Evolutionary conservation across 441 rosid genomes (phyloP), one percentile per base, ranked within the genome.

Genomic region (Biscutella auriculata): DNA sequence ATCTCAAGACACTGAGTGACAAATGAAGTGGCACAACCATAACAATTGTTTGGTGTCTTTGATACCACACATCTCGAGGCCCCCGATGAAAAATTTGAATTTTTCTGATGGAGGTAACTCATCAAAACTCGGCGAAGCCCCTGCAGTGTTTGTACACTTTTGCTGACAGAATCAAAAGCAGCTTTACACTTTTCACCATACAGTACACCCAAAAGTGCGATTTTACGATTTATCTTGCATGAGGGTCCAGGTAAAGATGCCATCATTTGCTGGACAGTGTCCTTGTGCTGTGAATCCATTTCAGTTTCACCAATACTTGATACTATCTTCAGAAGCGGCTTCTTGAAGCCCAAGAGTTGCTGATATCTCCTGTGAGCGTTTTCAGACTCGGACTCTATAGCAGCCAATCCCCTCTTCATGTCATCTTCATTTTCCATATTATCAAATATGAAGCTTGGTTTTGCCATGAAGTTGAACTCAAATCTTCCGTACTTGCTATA

Each of bases 101-200:
- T 95, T 66, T 88, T 93, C 77, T 80, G 97, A 81, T 93, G 97
- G 83, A 95, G 82, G 78, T 93, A 95, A 68, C 75, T 83, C 99
- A 93, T 93, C 68, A 95, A 62, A 77, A 93, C 98, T 58, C 89
- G 77, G 55, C 99, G 99, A 72, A 95, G 88, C 53, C 99, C 99
- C 77, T 95, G 99, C 54, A 95, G 83, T 8, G 97, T 95, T 82
- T 95, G 99, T 47, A 95, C 99, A 77, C 98, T 95, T 80, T 95
- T 95, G 84, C 96, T 92, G 60, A 95, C 99, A 69, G 99, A 95
- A 77, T 92, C 99, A 81, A 95, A 95, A 70, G 99, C 98, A 72
- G 98, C 98, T 78, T 95, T 95, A 83, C 98, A 95, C 74, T 95
- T 95, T 76, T 95, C 99, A 76, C 97, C 98, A 74, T 95, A 95